Evolutionary conservation across 257 asterid genomes (phyloP).

Genomic region (Solanum peruvianum): DNA sequence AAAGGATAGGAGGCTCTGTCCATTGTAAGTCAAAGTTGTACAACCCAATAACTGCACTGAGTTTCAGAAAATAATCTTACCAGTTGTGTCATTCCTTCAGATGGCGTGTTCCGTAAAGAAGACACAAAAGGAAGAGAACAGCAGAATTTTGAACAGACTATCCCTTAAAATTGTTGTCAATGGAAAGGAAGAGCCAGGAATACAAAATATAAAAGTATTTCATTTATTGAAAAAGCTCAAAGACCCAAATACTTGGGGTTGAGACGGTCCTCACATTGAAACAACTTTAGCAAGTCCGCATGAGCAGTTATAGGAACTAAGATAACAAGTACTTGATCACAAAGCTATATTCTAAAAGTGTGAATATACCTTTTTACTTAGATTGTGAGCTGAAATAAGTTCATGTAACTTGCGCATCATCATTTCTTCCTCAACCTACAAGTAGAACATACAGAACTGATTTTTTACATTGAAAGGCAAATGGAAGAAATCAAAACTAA

Average conservation of each 20-base stretch:
- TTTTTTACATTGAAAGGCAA: background rate
- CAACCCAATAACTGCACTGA: background rate
- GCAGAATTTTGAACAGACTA: background rate
- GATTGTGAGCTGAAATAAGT: slow-evolving; percentile 63
- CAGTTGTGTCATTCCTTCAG: background rate
- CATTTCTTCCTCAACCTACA: slow-evolving; percentile 91
- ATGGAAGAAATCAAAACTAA: background rate
- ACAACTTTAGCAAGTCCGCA: background rate
- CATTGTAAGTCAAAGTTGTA: background rate
- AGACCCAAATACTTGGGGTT: background rate
- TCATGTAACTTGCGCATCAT: slow-evolving; percentile 83
- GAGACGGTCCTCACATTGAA: background rate
- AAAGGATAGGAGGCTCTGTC: background rate
- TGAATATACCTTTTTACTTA: slow-evolving; percentile 28
- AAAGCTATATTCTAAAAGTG: background rate
- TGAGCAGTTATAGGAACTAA: background rate
- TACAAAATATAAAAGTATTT: background rate
- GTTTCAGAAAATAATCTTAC: background rate
- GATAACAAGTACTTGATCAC: background rate
- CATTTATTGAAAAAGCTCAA: background rate
- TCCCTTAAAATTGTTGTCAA: background rate
- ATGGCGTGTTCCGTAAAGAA: background rate
- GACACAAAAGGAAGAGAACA: background rate
- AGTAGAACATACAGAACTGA: background rate
- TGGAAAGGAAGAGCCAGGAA: background rate